Evolutionary conservation across 1,139 yeast species (phyloP), one percentile per base, ranked within the genome.

Genomic region (Magnusiomyces starmeri): DNA sequence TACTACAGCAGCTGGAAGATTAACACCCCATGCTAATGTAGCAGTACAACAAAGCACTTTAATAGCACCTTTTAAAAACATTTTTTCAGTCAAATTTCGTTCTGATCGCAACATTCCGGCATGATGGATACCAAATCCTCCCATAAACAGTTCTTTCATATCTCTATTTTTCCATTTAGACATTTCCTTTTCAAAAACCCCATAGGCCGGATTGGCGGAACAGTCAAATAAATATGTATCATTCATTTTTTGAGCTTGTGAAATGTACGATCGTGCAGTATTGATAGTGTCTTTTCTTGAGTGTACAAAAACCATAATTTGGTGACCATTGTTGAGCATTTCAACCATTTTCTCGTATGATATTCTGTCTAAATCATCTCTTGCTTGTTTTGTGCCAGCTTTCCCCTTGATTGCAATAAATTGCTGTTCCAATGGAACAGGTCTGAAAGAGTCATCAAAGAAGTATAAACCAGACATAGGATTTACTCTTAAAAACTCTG

Each of bases 1-100:
- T 25, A 94, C 99, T 43, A 90, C 96, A 2, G 97, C 97, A 7
- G 98, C 98, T 1, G 99, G 98, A 56, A 94, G 74, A 65, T 94
- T 94, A 16, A 94, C 97, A 77, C 99, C 99, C 99, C 99, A 94
- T 0, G 99, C 99, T 54, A 94, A 77, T 0, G 99, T 94, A 0
- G 98, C 96, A 1, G 99, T 94, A 75, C 97, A 89, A 61, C 96
- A 86, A 18, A 94, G 73, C 0, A 94, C 97, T 58, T 85, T 87
- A 55, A 92, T 83, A 0, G 92, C 85, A 37, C 98, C 98, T 34
- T 75, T 74, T 50, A 82, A 76, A 65, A 94, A 94, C 83, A 92
- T 79, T 63, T 82, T 84, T 63, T 94, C 98, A 0, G 95, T 84
- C 56, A 89, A 67, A 61, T 90, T 92, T 64, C 99, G 78, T 63